Conservation (phyloP, 306 rosid genomes). For the Leucaena leucocephala region DNA sequence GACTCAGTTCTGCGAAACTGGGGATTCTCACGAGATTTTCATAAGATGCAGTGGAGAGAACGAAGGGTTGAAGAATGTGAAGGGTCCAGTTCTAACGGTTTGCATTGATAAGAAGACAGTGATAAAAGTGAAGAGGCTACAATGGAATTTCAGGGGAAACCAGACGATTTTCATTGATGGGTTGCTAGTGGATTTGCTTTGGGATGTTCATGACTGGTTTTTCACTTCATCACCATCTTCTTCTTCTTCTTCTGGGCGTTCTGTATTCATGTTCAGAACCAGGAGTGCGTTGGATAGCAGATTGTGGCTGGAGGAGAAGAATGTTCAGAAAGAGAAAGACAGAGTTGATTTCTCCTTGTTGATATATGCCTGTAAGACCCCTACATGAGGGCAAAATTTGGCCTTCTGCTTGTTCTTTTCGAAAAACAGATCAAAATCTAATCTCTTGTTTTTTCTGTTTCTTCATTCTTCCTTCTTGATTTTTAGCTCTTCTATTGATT, state of each 20-base stretch:
- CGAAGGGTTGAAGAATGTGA: conserved; percentile 44
- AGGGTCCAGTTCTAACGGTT: conserved; percentile 57
- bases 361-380: conserved; percentile 89
- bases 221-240: conserved; percentile 49
- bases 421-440: not conserved
- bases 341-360: conserved; percentile 75
- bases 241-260: conserved; percentile 58
- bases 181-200: conserved; percentile 82
- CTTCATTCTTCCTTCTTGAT: not conserved
- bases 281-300: conserved; percentile 90
- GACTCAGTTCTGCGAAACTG: conserved; percentile 74
- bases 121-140: conserved; percentile 82
- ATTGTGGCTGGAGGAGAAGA: conserved; percentile 84
- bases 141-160: conserved; percentile 96
- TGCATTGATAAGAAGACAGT: conserved; percentile 79
- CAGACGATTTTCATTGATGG: conserved; percentile 90
- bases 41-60: conserved; percentile 64
- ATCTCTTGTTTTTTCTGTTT: conserved; percentile 17
- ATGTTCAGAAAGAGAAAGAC: conserved; percentile 59
- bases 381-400: conserved; percentile 40
- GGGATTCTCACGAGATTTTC: conserved; percentile 67
- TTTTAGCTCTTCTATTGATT: conserved; percentile 1
- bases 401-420: not conserved
- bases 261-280: conserved; percentile 90
- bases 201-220: conserved; percentile 99